A percentile compares a stretch with the other conserved stretches of the same genome.
phyloP scores from a whole-genome alignment of 1,284 basidiomycete species.

The Leucoagaricus sp. region DNA sequence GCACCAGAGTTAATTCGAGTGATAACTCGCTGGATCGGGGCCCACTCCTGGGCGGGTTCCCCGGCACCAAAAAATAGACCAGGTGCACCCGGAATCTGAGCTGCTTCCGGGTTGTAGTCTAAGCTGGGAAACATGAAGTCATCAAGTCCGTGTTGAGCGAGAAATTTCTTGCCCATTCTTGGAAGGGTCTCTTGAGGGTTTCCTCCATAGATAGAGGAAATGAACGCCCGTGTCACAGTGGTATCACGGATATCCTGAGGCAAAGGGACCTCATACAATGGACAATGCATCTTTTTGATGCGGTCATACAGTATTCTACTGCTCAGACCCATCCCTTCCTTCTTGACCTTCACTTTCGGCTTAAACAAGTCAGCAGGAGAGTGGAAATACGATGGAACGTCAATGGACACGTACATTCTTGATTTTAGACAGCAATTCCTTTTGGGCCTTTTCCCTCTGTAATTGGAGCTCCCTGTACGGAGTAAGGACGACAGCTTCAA shows the following conservation, averaged over 20 bases:
- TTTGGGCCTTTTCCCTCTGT: neutral
- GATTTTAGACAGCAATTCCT: neutral
- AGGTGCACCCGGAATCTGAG: constrained; percentile 35
- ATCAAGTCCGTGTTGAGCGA: constrained; percentile 27
- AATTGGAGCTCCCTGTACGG: neutral
- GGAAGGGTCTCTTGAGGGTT: constrained; percentile 33
- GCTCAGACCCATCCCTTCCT: neutral
- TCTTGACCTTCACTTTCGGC: constrained; percentile 11
- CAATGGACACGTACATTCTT: neutral
- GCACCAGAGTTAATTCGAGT: constrained; percentile 20
- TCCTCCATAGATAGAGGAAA: constrained; percentile 36
- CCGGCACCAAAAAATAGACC: constrained; percentile 33
- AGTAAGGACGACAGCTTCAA: neutral
- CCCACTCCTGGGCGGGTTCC: neutral
- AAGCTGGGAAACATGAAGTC: constrained; percentile 39
- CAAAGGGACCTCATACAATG: neutral
- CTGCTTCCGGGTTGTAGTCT: constrained; percentile 36
- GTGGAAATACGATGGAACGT: too few species aligned
- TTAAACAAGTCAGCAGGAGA: neutral
- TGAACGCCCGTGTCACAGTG: constrained; percentile 30
- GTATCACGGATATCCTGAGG: constrained; percentile 18
- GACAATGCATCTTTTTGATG: neutral
- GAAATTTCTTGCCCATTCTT: constrained; percentile 20
- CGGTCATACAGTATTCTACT: neutral
- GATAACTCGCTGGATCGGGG: constrained; percentile 19